Base-by-base conservation (phyloP, 164 flowering plant species). In the Magnolia sinica region DNA sequence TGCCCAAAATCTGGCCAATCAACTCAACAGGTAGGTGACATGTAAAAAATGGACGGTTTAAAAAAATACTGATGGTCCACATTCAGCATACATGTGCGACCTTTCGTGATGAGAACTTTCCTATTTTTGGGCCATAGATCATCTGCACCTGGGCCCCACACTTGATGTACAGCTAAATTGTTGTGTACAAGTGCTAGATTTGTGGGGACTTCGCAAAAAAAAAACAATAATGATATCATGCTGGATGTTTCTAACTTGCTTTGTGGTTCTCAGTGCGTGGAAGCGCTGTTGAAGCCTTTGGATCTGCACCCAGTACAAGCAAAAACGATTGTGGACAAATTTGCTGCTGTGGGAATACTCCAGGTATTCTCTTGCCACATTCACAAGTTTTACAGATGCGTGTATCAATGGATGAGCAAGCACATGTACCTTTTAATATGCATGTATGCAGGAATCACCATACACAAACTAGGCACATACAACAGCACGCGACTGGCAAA, bases 311-410 rank as follows among this genome's bases (percentile, higher is more conserved):
- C 89, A 8, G 87, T 87, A 59, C 79, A 74, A 20, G 22, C 81
- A 0, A 95, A 95, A 82, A 87, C 90, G 6, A 84, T 87, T 4
- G 0, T 84, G 18, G 99, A 95, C 86, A 95, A 95, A 82, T 91
- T 91, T 91, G 97, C 98, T 65, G 99, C 99, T 67, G 96, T 94
- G 27, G 91, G 87, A 19, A 96, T 96, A 84, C 91, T 96, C 68
- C 99, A 96, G 94, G 99, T 93, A 84, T 76, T 10, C 65, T 9
- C 55, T 73, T 72, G 61, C 13, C 45, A 37, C 45, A 37, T 37
- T 37, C 6, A 37, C 45, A 37, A 37, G 45, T 37, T 55, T 2
- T 19, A 11, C 10, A 16, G 61, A 55, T 55, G 61, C 18, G 1
- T 55, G 18, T 11, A 55, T 55, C 18, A 16, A 9, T 55, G 61